phyloP scores from a whole-genome alignment of 2,329 filamentous ascomycete genomes.

The Lachnellula hyalina region DNA sequence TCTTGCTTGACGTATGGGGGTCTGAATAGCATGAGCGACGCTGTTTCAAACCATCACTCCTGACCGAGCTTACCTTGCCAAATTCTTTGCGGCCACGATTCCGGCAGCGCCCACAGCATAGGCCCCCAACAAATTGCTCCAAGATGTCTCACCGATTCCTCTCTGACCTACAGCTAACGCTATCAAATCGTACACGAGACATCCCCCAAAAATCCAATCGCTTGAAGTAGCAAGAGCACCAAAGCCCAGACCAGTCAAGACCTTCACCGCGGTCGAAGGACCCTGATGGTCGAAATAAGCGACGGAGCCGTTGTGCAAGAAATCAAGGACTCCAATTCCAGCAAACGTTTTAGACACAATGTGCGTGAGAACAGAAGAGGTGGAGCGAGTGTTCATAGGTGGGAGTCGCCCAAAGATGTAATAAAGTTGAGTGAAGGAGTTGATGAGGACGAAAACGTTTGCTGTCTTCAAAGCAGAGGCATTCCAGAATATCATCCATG shows the following conservation, averaged over 20 bases:
- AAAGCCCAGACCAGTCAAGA: slow-evolving; percentile 49
- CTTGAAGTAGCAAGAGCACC: slow-evolving; percentile 42
- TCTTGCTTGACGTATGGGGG: slow-evolving; percentile 20
- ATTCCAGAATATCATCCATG: slow-evolving; percentile 62
- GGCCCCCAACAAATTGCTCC: slow-evolving; percentile 45
- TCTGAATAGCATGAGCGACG: slow-evolving; percentile 12
- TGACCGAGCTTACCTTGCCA: slow-evolving; percentile 40
- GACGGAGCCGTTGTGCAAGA: slow-evolving; percentile 53
- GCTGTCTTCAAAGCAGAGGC: slow-evolving; percentile 42
- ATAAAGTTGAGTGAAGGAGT: slow-evolving; percentile 49
- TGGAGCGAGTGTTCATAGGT: slow-evolving; percentile 44
- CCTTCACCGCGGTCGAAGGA: slow-evolving; percentile 43
- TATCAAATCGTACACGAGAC: slow-evolving; percentile 53
- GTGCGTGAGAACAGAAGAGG: slow-evolving; percentile 50
- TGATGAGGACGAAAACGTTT: slow-evolving; percentile 52
- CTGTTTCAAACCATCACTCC: background rate
- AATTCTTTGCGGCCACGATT: slow-evolving; percentile 49
- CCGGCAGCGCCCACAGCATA: slow-evolving; percentile 48
- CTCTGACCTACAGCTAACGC: slow-evolving; percentile 49
- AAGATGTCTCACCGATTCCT: slow-evolving; percentile 37
- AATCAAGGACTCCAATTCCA: slow-evolving; percentile 54
- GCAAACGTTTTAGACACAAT: slow-evolving; percentile 55
- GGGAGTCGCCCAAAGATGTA: slow-evolving; percentile 46
- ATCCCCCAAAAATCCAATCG: slow-evolving; percentile 57
- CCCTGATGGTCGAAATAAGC: slow-evolving; percentile 47